Percentiles rank a stretch among this genome's conserved stretches.
Evolutionary conservation across 1,139 yeast genomes (phyloP).

Genomic region (Blastobotrys raffinosifermentans): DNA sequence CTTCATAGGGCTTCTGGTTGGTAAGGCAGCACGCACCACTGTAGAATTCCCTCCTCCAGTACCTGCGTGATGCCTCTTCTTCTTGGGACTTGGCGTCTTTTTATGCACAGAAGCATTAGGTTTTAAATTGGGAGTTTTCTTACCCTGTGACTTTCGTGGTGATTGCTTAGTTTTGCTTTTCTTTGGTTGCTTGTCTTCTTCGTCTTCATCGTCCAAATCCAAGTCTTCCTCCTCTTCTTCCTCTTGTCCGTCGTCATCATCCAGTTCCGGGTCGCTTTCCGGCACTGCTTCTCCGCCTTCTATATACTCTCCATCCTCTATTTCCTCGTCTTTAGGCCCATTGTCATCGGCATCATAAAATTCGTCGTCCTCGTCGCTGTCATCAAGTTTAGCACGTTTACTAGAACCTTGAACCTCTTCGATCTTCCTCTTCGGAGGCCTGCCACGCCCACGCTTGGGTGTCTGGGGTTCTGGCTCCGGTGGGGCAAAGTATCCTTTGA

Average conservation of each 20-base stretch:
- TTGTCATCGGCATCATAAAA: constrained; percentile 10
- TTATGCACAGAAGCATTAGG: background rate
- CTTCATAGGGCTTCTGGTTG: background rate
- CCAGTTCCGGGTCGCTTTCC: background rate
- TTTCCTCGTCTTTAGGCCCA: constrained; percentile 12
- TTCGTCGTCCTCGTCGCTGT: background rate
- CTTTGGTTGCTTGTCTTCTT: too few species aligned
- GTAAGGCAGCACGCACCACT: too few species aligned
- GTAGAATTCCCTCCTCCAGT: too few species aligned
- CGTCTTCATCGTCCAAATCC: constrained; percentile 7
- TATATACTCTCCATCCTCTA: constrained; percentile 4
- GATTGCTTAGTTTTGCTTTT: too few species aligned
- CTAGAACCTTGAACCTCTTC: too few species aligned
- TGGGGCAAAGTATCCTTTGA: constrained; percentile 8
- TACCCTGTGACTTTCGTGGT: background rate
- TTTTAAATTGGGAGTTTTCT: background rate
- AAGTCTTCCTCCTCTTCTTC: constrained; percentile 7
- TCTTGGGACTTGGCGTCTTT: background rate
- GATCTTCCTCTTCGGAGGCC: constrained; percentile 1
- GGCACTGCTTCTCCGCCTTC: too few species aligned
- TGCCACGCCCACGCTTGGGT: constrained; percentile 1
- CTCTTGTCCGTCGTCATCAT: constrained; percentile 1
- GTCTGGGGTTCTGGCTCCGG: background rate
- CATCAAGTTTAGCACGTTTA: background rate
- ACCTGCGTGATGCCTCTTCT: background rate